Conservation (phyloP, 345 rosid species). For the Pelargonium nanum region DNA sequence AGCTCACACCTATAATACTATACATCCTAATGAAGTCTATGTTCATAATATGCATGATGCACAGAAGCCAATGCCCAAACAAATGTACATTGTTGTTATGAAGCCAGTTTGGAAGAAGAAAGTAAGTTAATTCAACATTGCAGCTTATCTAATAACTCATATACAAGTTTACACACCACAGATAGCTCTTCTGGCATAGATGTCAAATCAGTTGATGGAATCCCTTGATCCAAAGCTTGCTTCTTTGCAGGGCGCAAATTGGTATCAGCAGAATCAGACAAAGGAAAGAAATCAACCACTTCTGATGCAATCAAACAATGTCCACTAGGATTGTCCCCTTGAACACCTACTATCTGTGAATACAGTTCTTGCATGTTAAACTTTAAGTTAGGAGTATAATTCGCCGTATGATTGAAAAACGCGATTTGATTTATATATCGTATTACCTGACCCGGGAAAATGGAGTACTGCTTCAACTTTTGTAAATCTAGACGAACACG, state of each 20-base stretch:
- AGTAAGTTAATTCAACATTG: no score
- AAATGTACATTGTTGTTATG: neutral
- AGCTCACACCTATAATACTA: slow-evolving; percentile 5
- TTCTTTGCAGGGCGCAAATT: slow-evolving; percentile 62
- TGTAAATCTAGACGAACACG: slow-evolving; percentile 69
- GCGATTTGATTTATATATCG: slow-evolving; percentile 5
- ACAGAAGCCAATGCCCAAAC: neutral
- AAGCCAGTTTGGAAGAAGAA: no score
- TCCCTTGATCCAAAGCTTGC: slow-evolving; percentile 56
- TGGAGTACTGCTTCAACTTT: slow-evolving; percentile 54
- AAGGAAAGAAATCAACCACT: slow-evolving; percentile 54
- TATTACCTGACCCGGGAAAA: slow-evolving; percentile 93
- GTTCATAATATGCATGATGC: neutral
- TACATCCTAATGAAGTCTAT: neutral
- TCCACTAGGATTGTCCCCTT: slow-evolving; percentile 91
- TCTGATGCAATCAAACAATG: slow-evolving; percentile 84
- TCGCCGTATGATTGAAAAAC: neutral
- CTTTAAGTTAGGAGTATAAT: neutral
- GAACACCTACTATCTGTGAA: slow-evolving; percentile 75
- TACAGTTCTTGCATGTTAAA: slow-evolving; percentile 14
- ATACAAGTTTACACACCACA: slow-evolving; percentile 38
- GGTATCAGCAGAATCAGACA: slow-evolving; percentile 23
- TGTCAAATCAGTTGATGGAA: slow-evolving; percentile 23
- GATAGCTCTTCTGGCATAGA: slow-evolving; percentile 32
- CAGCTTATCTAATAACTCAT: neutral